phyloP scores from a whole-genome alignment of 2,329 filamentous ascomycete genomes.

The Colletotrichum brevisporum region DNA sequence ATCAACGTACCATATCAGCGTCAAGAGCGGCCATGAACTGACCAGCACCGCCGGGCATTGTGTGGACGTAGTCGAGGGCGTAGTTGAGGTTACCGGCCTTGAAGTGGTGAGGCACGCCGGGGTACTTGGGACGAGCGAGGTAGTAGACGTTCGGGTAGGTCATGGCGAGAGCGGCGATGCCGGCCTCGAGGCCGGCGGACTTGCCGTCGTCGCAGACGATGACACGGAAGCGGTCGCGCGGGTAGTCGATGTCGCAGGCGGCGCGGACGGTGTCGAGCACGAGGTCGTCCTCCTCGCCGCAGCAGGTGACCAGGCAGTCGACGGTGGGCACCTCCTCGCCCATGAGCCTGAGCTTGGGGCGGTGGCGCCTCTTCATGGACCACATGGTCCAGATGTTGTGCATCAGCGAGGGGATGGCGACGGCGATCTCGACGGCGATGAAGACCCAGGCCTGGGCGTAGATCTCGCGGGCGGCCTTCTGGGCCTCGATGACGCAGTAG shows the following conservation, averaged over 20 bases:
- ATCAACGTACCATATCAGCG: slow-evolving; percentile 70
- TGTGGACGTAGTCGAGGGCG: slow-evolving; percentile 64
- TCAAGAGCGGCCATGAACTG: slow-evolving; percentile 75
- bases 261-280: slow-evolving; percentile 71
- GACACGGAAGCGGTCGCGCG: slow-evolving; percentile 65
- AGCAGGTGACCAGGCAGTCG: slow-evolving; percentile 71
- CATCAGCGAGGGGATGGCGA: slow-evolving; percentile 67
- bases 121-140: slow-evolving; percentile 64
- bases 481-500: slow-evolving; percentile 65
- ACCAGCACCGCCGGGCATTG: slow-evolving; percentile 68
- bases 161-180: slow-evolving; percentile 53
- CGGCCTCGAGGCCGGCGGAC: slow-evolving; percentile 57
- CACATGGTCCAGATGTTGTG: slow-evolving; percentile 72
- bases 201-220: slow-evolving; percentile 70
- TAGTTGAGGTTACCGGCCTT: slow-evolving; percentile 77
- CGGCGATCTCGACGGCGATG: slow-evolving; percentile 67
- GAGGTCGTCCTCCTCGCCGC: slow-evolving; percentile 68
- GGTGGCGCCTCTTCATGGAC: slow-evolving; percentile 66
- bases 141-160: slow-evolving; percentile 66
- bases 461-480: slow-evolving; percentile 54
- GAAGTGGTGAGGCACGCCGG: slow-evolving; percentile 68
- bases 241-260: slow-evolving; percentile 69
- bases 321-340: slow-evolving; percentile 66
- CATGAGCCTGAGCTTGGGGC: slow-evolving; percentile 66
- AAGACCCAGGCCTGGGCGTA: slow-evolving; percentile 71